These are phyloP conservation scores for Ustilago vetiveriae DNA, from an alignment of 1,284 basidiomycete genomes.

Conservation along the genomic window DNA sequence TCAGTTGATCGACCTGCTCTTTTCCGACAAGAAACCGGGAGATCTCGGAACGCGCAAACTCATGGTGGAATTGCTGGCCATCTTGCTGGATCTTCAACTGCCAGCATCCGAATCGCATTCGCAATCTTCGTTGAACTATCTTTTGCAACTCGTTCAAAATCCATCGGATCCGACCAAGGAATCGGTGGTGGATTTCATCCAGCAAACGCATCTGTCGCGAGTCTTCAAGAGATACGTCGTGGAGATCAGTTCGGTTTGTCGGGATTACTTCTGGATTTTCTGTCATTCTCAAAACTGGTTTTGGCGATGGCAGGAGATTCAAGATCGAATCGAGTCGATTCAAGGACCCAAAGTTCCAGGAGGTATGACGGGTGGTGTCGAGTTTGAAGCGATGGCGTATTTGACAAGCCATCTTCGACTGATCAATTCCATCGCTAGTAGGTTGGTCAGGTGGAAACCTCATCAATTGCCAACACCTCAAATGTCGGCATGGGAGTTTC, in stretches of 20 bases:
- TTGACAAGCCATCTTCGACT: conserved; percentile 69
- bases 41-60: conserved; percentile 88
- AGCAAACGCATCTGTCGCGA: conserved; percentile 80
- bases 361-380: conserved; percentile 97
- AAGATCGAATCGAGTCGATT: conserved; percentile 76
- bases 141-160: conserved; percentile 58
- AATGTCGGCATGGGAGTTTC: conserved; percentile 48
- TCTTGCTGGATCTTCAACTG: conserved; percentile 52
- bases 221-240: conserved; percentile 90
- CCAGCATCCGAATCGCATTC: conserved; percentile 46
- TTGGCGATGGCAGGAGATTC: conserved; percentile 83
- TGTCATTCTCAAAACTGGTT: conserved; percentile 92
- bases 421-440: conserved; percentile 41
- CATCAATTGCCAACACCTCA: conserved; percentile 20
- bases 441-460: conserved; percentile 20
- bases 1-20: conserved; percentile 83
- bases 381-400: conserved; percentile 95
- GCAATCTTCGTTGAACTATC: conserved; percentile 46
- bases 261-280: conserved; percentile 98
- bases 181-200: conserved; percentile 78
- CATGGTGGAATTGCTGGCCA: conserved; percentile 81
- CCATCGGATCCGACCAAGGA: conserved; percentile 41
- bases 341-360: conserved; percentile 93
- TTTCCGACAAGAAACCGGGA: conserved; percentile 96
- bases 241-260: conserved; percentile 86